Evolutionary conservation across 345 rosid genomes (phyloP), one percentile per base, ranked within the genome.

Genomic region (Eutrema heterophyllum): DNA sequence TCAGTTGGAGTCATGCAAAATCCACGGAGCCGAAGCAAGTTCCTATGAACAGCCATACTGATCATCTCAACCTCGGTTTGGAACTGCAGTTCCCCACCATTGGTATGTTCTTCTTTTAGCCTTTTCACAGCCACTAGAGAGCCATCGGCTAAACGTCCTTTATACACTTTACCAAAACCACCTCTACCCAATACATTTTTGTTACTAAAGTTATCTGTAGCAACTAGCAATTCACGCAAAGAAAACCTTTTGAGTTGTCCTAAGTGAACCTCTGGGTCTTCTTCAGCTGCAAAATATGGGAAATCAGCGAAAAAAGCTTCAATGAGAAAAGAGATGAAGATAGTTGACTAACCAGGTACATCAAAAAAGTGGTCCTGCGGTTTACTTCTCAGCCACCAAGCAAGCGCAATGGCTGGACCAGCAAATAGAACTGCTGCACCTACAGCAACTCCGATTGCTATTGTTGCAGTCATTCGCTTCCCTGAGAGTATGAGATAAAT

Each of bases 1-100:
- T 93, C 98, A 4, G 98, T 93, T 11, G 94, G 94, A 6, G 97
- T 89, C 94, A 93, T 91, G 84, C 97, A 93, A 85, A 93, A 93
- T 41, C 98, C 97, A 64, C 84, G 90, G 39, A 89, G 84, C 36
- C 93, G 88, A 74, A 93, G 91, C 76, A 93, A 78, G 77, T 93
- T 91, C 65, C 92, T 84, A 71, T 93, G 96, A 65, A 89, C 97
- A 16, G 98, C 98, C 98, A 91, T 84, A 78, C 98, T 93, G 44
- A 93, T 91, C 84, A 93, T 83, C 82, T 93, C 97, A 32, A 93
- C 92, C 80, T 93, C 97, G 2, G 96, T 93, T 72, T 93, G 98
- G 79, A 93, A 93, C 81, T 93, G 98, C 78, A 83, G 68, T 73
- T 89, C 96, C 46, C 94, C 98, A 68, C 92, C 91, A 62, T 86